Evolutionary conservation across 139 green algal genomes (phyloP).

Genomic region (Pedinophyceae sp.): DNA sequence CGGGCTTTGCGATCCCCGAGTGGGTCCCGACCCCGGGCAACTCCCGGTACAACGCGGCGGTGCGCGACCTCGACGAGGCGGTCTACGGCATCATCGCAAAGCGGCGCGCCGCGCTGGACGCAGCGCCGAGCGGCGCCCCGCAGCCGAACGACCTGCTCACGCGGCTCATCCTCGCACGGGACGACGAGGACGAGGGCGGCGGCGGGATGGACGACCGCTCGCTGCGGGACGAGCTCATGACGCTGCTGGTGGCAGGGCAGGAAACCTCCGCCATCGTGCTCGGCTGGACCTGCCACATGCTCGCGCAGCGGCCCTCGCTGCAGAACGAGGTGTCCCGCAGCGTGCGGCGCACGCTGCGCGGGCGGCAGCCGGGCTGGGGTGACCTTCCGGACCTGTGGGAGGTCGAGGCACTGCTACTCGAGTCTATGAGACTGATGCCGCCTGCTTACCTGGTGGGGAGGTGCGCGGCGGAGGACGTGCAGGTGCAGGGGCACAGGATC

Average conservation of each 20-base stretch:
- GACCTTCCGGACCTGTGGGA: not conserved
- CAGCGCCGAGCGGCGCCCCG: not conserved
- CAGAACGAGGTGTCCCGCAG: slow-evolving; percentile 15
- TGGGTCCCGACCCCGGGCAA: slow-evolving; percentile 73
- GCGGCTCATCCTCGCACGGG: slow-evolving; percentile 34
- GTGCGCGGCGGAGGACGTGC: slow-evolving; percentile 27
- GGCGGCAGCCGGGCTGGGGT: not conserved
- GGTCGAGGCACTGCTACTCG: slow-evolving; percentile 50
- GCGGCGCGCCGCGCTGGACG: slow-evolving; percentile 10
- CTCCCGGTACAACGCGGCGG: slow-evolving; percentile 46
- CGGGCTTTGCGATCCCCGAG: slow-evolving; percentile 46
- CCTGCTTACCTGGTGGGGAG: slow-evolving; percentile 78
- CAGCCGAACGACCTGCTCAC: slow-evolving; percentile 39
- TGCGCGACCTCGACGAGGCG: slow-evolving; percentile 47
- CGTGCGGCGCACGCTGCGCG: not conserved
- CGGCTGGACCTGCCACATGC: slow-evolving; percentile 44
- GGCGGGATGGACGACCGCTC: slow-evolving; percentile 36
- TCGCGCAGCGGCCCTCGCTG: slow-evolving; percentile 44
- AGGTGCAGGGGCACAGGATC: slow-evolving; percentile 13
- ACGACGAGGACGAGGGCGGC: slow-evolving; percentile 45
- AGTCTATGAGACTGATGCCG: slow-evolving; percentile 62
- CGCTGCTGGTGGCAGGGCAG: slow-evolving; percentile 64
- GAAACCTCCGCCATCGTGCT: slow-evolving; percentile 77
- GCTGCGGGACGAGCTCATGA: slow-evolving; percentile 73
- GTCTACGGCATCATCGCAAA: slow-evolving; percentile 62